Evolutionary conservation across 805 yeast species (phyloP), one percentile per base, ranked within the genome.

Genomic region (Saccharomycopsis microspora): DNA sequence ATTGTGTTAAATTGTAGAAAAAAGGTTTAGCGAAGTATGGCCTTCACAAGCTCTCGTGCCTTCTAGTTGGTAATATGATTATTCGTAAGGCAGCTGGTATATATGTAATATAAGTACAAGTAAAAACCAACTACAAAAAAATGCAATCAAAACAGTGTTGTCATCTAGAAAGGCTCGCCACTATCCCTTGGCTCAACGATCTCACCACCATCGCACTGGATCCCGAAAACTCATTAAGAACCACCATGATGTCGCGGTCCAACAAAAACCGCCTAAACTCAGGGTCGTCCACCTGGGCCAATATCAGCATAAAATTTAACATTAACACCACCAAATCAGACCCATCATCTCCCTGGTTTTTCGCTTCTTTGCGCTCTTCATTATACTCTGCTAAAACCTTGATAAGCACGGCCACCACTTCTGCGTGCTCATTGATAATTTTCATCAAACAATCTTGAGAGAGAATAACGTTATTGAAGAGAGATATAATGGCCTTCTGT

Each of bases 401-500:
- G 42, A 48, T 44, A 7, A 48, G 41, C 4, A 32, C 34, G 11
- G 39, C 35, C 4, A 43, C 41, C 5, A 50, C 31, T 19, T 46
- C 50, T 31, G 44, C 41, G 35, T 50, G 51, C 8, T 48, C 37
- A 39, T 46, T 46, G 19, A 46, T 34, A 6, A 51, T 43, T 3
- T 44, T 45, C 4, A 34, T 29, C 9, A 48, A 11, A 19, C 52
- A 48, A 35, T 45, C 47, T 35, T 42, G 42, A 4, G 41, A 39
- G 5, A 35, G 35, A 3, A 41, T 40, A 38, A 51, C 42, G 40
- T 51, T 51, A 27, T 48, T 43, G 4, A 51, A 31, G n/a, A 51
- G 33, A 11, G 54, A 42, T 8, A 43, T 33, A 19, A 51, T 43
- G 27, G 47, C 52, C 32, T 48, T 49, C 30, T 51, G 54, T 19